Percentiles rank a stretch among this genome's conserved stretches.
These are phyloP conservation scores for Tubosaeta sp. DNA, from an alignment of 768 basidiomycete species.

Conservation along the genomic window DNA sequence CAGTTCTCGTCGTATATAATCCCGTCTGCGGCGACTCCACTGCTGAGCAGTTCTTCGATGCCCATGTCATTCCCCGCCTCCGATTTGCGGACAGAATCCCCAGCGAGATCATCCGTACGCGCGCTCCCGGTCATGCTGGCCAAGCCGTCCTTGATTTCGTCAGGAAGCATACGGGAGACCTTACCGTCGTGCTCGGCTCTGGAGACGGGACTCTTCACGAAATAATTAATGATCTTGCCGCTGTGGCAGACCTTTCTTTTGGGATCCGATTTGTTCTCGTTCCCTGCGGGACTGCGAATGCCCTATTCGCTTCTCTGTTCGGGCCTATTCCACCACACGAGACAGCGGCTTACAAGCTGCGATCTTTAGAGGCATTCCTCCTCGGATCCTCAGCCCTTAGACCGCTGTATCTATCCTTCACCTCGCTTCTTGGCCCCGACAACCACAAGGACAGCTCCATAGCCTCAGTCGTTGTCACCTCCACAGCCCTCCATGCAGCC, in stretches of 20 bases:
- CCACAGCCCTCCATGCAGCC: constrained; percentile 79
- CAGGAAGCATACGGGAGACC: constrained; percentile 22
- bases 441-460: constrained; percentile 20
- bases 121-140: constrained; percentile 52
- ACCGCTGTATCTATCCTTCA: constrained; percentile 53
- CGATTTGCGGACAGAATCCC: constrained; percentile 30
- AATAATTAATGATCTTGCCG: constrained; percentile 58
- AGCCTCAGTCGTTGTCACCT: constrained; percentile 78
- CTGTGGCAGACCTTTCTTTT: constrained; percentile 14
- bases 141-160: constrained; percentile 40
- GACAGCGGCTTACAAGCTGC: constrained; percentile 42
- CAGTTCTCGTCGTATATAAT: constrained; percentile 67
- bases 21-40: constrained; percentile 64
- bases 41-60: constrained; percentile 52
- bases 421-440: constrained; percentile 36
- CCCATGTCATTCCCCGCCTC: constrained; percentile 64
- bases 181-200: constrained; percentile 62
- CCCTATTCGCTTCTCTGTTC: constrained; percentile 77
- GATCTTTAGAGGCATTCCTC: constrained; percentile 53
- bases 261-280: constrained; percentile 48
- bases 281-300: constrained; percentile 91
- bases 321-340: constrained; percentile 37
- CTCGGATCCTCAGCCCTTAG: constrained; percentile 26
- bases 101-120: constrained; percentile 44
- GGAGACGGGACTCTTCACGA: constrained; percentile 95